Percentiles rank a stretch among this genome's conserved stretches.
Conservation (phyloP, 371 early-diverging fungal genomes). For the Mucor indicus region DNA sequence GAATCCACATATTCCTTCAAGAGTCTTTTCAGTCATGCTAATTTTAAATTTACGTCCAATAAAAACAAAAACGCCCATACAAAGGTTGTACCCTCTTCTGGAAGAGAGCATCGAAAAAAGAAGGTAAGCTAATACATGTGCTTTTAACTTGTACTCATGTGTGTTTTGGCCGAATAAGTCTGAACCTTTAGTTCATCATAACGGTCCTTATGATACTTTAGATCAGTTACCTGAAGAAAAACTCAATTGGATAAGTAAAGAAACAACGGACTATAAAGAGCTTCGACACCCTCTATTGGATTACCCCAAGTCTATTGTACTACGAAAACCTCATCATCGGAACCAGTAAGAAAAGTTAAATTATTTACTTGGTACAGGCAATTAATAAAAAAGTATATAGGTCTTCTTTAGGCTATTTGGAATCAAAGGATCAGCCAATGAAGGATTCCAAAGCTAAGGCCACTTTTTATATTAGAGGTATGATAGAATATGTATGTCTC, state of each 20-base stretch:
- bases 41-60: not conserved
- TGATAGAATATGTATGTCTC: too few relatives aligned
- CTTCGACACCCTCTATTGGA: slow-evolving; percentile 21
- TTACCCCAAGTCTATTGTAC: slow-evolving; percentile 29
- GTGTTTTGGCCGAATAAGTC: too few relatives aligned
- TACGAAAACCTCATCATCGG: slow-evolving; percentile 30
- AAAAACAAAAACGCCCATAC: not conserved
- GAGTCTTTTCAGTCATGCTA: not conserved
- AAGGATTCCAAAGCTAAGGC: slow-evolving; percentile 28
- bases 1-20: slow-evolving; percentile 2
- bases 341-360: slow-evolving; percentile 11
- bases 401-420: not conserved
- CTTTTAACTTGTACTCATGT: too few relatives aligned
- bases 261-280: slow-evolving; percentile 15
- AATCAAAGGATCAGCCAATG: not conserved
- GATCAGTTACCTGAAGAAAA: slow-evolving; percentile 42
- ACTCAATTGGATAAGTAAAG: slow-evolving; percentile 31
- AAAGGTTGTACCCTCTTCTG: slow-evolving; percentile 8
- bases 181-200: slow-evolving; percentile 39
- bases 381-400: too few relatives aligned
- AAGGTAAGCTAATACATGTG: too few relatives aligned
- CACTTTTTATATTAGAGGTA: slow-evolving; percentile 42
- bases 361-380: too few relatives aligned
- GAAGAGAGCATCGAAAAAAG: not conserved
- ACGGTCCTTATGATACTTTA: slow-evolving; percentile 37